Percentiles rank a stretch among this genome's conserved stretches.
These are phyloP conservation scores for Xylariomycetidae sp. DNA, from an alignment of 2,329 filamentous ascomycete genomes.

Conservation along the genomic window DNA sequence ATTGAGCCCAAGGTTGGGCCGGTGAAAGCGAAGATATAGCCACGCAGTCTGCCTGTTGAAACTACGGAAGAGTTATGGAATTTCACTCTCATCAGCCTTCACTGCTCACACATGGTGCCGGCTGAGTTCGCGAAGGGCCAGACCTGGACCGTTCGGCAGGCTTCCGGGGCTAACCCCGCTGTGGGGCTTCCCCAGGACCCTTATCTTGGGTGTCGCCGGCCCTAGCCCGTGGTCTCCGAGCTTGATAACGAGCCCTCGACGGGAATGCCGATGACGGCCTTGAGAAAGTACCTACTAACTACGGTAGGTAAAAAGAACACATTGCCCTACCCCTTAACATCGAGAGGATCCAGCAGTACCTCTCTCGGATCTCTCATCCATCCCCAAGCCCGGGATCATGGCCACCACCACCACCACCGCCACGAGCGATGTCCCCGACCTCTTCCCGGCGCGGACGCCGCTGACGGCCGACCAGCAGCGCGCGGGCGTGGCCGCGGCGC, in stretches of 20 bases:
- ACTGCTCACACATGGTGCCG: too few species aligned
- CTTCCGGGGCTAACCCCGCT: not conserved
- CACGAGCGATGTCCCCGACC: slow-evolving; percentile 14
- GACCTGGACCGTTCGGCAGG: not conserved
- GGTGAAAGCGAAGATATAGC: slow-evolving; percentile 35
- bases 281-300: too few species aligned
- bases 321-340: too few species aligned
- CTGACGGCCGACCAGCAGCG: slow-evolving; percentile 33
- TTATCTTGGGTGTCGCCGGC: not conserved
- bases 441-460: slow-evolving; percentile 30
- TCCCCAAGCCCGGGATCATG: slow-evolving; percentile 3
- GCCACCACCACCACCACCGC: slow-evolving; percentile 7
- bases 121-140: not conserved
- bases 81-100: too few species aligned
- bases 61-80: too few species aligned
- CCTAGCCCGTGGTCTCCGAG: too few species aligned
- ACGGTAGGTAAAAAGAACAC: too few species aligned
- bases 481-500: slow-evolving; percentile 31
- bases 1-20: slow-evolving; percentile 31
- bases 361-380: too few species aligned
- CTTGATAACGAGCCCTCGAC: too few species aligned
- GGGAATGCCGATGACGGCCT: too few species aligned
- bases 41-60: too few species aligned
- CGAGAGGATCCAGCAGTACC: too few species aligned
- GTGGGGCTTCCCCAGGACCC: not conserved